Evolutionary conservation across 257 asterid species (phyloP), one percentile per base, ranked within the genome.

Genomic region (Cruciata laevipes): DNA sequence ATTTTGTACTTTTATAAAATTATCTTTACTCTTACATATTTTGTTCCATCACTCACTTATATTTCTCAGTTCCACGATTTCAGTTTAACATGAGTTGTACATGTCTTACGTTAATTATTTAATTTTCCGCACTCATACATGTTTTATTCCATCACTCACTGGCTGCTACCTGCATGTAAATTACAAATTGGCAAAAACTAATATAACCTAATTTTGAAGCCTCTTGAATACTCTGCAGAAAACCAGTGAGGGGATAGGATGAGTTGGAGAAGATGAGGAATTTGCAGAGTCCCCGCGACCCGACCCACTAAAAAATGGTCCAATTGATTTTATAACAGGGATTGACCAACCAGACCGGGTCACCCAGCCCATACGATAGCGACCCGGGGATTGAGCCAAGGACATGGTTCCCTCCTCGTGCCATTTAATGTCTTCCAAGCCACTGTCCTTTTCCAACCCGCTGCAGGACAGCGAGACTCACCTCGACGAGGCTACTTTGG

Each of bases 391-490:
- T 16, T 58, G n/a, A n/a, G n/a, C n/a, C n/a, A n/a, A n/a, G n/a
- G n/a, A n/a, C n/a, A 31, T 7, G 17, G 30, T 66, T 58, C 30
- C 24, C 2, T 60, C 40, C n/a, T 53, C 18, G 44, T 35, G 64
- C 20, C 31, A 49, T 18, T 73, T 52, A 73, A 51, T 73, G 77
- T 3, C 42, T 67, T 14, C 4, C 21, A 32, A 51, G 51, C 73
- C 17, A 35, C 4, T 27, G 66, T 73, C 77, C 69, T 67, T 60
- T 61, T 73, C 60, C 63, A 17, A 3, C 4, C 21, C 18, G 52
- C 3, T 17, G 40, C 27, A 0, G n/a, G n/a, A 58, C 27, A 24
- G 24, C 27, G 17, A 24, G 35, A 58, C 63, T 27, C 17, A 12
- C 21, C 14, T 25, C 30, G 5, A 31, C 14, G 24, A 60, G 40